These are phyloP conservation scores for Plenodomus biglobosus DNA, from an alignment of 2,329 filamentous ascomycete species.

Conservation along the genomic window DNA sequence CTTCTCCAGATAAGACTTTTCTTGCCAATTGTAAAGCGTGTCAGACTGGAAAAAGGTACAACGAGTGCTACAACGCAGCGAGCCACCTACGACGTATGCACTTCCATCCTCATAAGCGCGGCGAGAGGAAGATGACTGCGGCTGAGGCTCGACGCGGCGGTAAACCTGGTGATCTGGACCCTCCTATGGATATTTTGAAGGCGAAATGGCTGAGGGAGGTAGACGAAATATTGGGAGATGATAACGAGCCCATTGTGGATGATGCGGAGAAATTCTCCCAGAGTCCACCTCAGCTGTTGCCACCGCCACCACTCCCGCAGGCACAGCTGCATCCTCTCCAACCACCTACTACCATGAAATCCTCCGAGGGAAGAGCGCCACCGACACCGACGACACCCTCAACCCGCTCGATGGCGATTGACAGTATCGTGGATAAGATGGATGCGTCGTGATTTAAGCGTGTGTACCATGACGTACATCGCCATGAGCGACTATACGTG, in stretches of 20 bases:
- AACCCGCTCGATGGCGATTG: conserved; percentile 43
- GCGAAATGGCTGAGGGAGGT: conserved; percentile 61
- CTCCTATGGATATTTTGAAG: conserved; percentile 63
- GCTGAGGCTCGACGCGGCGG: conserved; percentile 62
- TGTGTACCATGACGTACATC: conserved; percentile 1
- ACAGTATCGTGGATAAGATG: conserved; percentile 45
- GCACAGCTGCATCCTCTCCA: conserved; percentile 5
- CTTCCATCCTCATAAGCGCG: conserved; percentile 70
- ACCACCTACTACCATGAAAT: conserved; percentile 15
- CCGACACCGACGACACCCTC: conserved; percentile 43
- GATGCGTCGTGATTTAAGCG: conserved; percentile 32
- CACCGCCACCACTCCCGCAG: conserved; percentile 2
- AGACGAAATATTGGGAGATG: conserved; percentile 47
- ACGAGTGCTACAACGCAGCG: conserved; percentile 90
- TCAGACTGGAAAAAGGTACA: conserved; percentile 73
- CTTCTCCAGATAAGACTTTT: conserved; percentile 62
- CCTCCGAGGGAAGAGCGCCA: conserved; percentile 36
- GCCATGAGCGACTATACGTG: not conserved
- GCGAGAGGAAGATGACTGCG: conserved; percentile 56
- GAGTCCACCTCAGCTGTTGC: conserved; percentile 14
- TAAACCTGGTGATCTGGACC: conserved; percentile 57
- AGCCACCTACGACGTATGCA: conserved; percentile 86
- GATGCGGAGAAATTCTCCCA: conserved; percentile 24
- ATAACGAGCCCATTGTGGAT: conserved; percentile 24
- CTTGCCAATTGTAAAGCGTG: conserved; percentile 84